A percentile compares a stretch with the other conserved stretches of the same genome.
phyloP scores from a whole-genome alignment of 306 rosid species.

The Prinsepia uniflora region DNA sequence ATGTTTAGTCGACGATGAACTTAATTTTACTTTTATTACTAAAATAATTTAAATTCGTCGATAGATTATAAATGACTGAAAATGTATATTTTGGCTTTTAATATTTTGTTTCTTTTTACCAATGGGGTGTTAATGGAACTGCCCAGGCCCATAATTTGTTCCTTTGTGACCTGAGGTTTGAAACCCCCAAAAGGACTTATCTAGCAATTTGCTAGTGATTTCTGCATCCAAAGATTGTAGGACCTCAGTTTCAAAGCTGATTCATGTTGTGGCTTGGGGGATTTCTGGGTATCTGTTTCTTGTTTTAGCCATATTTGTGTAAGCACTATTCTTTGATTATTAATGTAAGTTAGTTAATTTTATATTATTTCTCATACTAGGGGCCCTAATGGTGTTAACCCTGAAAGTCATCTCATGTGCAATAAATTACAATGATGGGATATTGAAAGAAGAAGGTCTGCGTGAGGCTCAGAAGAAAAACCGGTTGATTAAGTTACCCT shows the following conservation, averaged over 20 bases:
- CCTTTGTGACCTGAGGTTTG: too few relatives aligned
- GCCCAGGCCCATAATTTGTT: too few relatives aligned
- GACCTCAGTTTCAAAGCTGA: too few relatives aligned
- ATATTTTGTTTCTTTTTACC: too few relatives aligned
- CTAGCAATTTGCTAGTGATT: too few relatives aligned
- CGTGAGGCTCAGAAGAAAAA: constrained; percentile 79
- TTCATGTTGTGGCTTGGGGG: too few relatives aligned
- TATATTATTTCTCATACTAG: constrained; percentile 41
- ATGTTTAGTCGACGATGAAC: background rate
- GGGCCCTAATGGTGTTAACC: constrained; percentile 90
- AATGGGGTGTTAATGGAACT: too few relatives aligned
- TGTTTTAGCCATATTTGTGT: background rate
- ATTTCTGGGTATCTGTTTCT: too few relatives aligned
- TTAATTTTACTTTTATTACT: background rate
- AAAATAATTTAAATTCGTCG: background rate
- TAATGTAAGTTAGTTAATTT: constrained; percentile 9
- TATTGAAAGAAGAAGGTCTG: constrained; percentile 75
- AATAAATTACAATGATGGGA: constrained; percentile 84
- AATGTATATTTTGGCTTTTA: background rate
- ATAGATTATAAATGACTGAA: background rate
- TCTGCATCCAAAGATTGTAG: too few relatives aligned
- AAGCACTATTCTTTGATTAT: background rate
- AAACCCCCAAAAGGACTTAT: too few relatives aligned
- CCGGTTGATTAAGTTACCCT: constrained; percentile 68
- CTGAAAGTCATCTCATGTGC: constrained; percentile 87